A percentile compares a stretch with the other conserved stretches of the same genome.
Conservation (phyloP, 257 asterid species). For the Eucommia ulmoides region DNA sequence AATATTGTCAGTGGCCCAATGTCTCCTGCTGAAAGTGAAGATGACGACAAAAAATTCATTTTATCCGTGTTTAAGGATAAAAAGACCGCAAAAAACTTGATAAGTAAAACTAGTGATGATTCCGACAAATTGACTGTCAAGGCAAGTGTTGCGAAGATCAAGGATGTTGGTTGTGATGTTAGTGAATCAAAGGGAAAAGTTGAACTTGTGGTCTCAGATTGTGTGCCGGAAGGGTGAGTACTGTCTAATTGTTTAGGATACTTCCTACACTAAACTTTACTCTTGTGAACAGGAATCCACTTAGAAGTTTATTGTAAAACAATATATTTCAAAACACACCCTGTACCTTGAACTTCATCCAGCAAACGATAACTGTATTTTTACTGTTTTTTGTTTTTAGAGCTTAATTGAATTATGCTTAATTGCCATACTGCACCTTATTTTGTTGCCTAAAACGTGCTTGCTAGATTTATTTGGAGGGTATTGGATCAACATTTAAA, state of each 20-base stretch:
- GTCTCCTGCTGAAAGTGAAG: constrained; percentile 15
- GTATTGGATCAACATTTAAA: too few species aligned
- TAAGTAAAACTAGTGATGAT: too few species aligned
- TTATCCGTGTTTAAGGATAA: constrained; percentile 26
- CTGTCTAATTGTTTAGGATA: not conserved
- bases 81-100: constrained; percentile 14
- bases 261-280: not conserved
- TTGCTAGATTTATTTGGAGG: too few species aligned
- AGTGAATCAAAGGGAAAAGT: constrained; percentile 17
- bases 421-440: too few species aligned
- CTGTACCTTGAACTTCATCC: too few species aligned
- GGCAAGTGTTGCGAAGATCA: too few species aligned
- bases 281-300: not conserved
- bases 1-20: not conserved
- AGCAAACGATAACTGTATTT: too few species aligned
- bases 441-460: too few species aligned
- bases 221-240: constrained; percentile 9
- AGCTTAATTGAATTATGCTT: too few species aligned
- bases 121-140: too few species aligned
- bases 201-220: constrained; percentile 14
- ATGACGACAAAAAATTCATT: constrained; percentile 22
- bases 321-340: not conserved
- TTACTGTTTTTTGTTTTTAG: too few species aligned
- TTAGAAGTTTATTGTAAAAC: not conserved
- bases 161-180: constrained; percentile 14